These are phyloP conservation scores for Talaromyces nanjingensis DNA, from an alignment of 495 filamentous ascomycete species.

Conservation along the genomic window DNA sequence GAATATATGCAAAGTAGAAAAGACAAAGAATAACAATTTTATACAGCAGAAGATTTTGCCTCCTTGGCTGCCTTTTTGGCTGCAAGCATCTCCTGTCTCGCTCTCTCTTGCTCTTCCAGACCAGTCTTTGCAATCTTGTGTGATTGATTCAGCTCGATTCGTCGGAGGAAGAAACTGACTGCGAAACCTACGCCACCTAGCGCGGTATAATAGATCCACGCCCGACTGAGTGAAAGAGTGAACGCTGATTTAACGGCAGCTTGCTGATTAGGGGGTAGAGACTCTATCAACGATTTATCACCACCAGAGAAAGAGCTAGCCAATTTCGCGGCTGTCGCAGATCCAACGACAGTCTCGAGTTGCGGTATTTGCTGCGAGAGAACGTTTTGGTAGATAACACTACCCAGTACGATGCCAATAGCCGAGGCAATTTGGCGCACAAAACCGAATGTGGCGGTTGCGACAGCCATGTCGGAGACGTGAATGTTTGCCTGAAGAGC, in stretches of 20 bases:
- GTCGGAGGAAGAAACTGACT: slow-evolving; percentile 47
- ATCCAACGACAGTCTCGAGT: slow-evolving; percentile 30
- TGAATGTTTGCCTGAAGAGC: slow-evolving; percentile 48
- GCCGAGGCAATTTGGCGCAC: slow-evolving; percentile 42
- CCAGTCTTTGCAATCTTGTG: slow-evolving; percentile 59
- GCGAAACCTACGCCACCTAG: slow-evolving; percentile 48
- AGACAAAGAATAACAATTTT: neutral
- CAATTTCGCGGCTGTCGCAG: slow-evolving; percentile 24
- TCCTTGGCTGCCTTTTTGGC: slow-evolving; percentile 20
- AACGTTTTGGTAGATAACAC: slow-evolving; percentile 51
- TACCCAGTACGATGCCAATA: slow-evolving; percentile 49
- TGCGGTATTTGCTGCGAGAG: slow-evolving; percentile 34
- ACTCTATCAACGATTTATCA: slow-evolving; percentile 47
- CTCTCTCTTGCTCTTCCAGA: slow-evolving; percentile 43
- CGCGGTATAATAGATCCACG: slow-evolving; percentile 62
- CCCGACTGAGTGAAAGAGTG: slow-evolving; percentile 49
- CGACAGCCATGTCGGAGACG: slow-evolving; percentile 44
- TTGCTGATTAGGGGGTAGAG: slow-evolving; percentile 40
- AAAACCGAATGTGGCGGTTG: slow-evolving; percentile 47
- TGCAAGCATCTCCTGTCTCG: slow-evolving; percentile 30
- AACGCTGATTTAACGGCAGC: slow-evolving; percentile 46
- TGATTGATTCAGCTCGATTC: slow-evolving; percentile 48
- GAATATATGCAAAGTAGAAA: neutral
- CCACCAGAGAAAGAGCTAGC: slow-evolving; percentile 48
- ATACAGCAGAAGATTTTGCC: neutral